phyloP scores from a whole-genome alignment of 768 basidiomycete genomes.

The Auricularia sp. region DNA sequence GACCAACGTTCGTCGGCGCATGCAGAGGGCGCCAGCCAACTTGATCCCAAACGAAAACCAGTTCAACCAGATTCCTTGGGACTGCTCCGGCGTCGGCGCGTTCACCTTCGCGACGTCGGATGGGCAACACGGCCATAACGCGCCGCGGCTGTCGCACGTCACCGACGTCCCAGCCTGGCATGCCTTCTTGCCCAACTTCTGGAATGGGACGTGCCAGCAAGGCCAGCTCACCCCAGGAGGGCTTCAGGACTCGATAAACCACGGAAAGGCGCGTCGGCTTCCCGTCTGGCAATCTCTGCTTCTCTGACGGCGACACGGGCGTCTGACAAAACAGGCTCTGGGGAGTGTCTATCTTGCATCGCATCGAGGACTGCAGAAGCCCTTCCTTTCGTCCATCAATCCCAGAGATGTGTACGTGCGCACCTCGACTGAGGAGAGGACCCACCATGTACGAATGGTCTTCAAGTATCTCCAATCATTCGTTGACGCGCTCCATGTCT shows the following conservation, averaged over 20 bases:
- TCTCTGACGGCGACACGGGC: constrained; percentile 11
- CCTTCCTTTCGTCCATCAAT: constrained; percentile 27
- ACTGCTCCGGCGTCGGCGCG: constrained; percentile 30
- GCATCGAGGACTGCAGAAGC: constrained; percentile 17
- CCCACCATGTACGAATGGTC: constrained; percentile 28
- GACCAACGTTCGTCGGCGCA: background rate
- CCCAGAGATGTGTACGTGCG: constrained; percentile 32
- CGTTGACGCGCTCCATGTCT: background rate
- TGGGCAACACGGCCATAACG: constrained; percentile 11
- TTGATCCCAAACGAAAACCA: constrained; percentile 33
- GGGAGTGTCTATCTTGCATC: constrained; percentile 39
- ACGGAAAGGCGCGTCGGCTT: constrained; percentile 29
- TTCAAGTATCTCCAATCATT: background rate
- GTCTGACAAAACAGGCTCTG: background rate
- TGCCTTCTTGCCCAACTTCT: constrained; percentile 34
- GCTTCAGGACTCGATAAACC: constrained; percentile 31
- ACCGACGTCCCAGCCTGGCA: constrained; percentile 31
- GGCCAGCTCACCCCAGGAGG: constrained; percentile 40
- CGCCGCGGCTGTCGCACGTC: constrained; percentile 30
- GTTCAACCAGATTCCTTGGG: constrained; percentile 33
- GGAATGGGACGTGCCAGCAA: constrained; percentile 39
- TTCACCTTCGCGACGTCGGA: constrained; percentile 26
- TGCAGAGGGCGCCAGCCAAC: constrained; percentile 41
- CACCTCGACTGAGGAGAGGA: constrained; percentile 36
- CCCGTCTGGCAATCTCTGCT: background rate